phyloP scores from a whole-genome alignment of 495 filamentous ascomycete species.

The Corynascus novoguineensis region DNA sequence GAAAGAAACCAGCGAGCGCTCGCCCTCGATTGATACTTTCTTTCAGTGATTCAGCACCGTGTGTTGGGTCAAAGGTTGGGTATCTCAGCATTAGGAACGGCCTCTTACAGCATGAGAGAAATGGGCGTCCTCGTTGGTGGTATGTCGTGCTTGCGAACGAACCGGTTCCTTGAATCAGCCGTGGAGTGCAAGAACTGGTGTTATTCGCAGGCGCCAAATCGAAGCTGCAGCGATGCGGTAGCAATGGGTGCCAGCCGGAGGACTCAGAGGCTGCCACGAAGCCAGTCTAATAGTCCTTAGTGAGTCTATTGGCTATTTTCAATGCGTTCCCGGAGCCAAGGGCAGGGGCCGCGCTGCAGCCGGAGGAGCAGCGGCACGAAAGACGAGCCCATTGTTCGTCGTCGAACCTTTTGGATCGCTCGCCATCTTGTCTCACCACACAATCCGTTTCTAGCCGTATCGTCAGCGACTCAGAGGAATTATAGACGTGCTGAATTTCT shows the following conservation, averaged over 20 bases:
- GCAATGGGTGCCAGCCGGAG: constrained; percentile 12
- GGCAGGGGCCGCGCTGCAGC: too few species aligned
- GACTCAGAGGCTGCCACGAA: constrained; percentile 49
- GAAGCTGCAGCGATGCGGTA: constrained; percentile 23
- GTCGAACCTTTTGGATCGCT: too few species aligned
- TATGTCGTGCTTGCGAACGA: neutral
- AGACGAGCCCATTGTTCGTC: too few species aligned
- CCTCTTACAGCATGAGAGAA: neutral
- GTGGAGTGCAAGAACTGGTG: neutral
- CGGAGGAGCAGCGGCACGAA: too few species aligned
- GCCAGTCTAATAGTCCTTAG: constrained; percentile 16
- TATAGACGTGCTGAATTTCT: too few species aligned
- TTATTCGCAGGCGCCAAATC: constrained; percentile 11
- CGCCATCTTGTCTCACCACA: too few species aligned
- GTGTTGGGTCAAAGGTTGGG: constrained; percentile 1
- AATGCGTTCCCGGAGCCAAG: too few species aligned
- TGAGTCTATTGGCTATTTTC: too few species aligned
- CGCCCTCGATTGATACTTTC: neutral
- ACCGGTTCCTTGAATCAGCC: neutral
- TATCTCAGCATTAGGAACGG: neutral
- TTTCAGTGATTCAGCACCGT: neutral
- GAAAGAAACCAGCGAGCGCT: neutral
- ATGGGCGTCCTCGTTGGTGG: neutral
- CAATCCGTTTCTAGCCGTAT: too few species aligned
- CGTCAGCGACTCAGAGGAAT: too few species aligned